Base-by-base conservation (phyloP, 306 rosid genomes). In the Castanea crenata region DNA sequence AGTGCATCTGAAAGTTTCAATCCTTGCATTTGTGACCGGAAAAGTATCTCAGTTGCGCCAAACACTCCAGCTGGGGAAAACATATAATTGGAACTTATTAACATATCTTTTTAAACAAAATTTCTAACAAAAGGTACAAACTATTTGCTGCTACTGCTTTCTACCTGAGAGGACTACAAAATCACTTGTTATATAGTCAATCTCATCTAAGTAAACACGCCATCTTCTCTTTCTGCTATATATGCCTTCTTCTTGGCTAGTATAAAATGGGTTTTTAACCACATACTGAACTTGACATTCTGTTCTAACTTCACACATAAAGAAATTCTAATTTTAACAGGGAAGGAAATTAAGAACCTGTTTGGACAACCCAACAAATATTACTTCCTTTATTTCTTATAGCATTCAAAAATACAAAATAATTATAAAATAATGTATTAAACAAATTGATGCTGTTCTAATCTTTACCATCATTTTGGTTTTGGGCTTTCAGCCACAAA, bases 41-140 rank as follows among this genome's bases (percentile, higher is more conserved):
- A 75, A 69, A 83, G 86, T 79, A 79, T 83, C 78, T 83, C 76
- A 69, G 83, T 75, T 63, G 86, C 75, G 54, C 81, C 83, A 54
- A 83, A 79, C 63, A 75, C 86, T 75, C 83, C 86, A 20, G 83
- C 86, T 79, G 75, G n/a, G 44, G 20, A 41, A 74, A 49, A 10
- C 25, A 46, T 18, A 59, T 31, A 1, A 12, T 70, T 61, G 21
- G 38, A 56, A 59, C 11, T n/a, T 7, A 23, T 29, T 21, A 46
- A 14, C 61, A 31, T 64, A 6, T 64, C 3, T 5, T 63, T 64
- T 31, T 2, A 16, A 32, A 15, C 18, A 8, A 31, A 29, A 15
- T 8, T 20, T 8, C 13, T 21, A 15, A 41, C 44, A 62, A 29
- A 2, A 11, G 9, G n/a, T 15, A 6, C 1, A 64, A 25, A 15